Evolutionary conservation across 257 asterid species (phyloP).

Genomic region (Primulina huaijiensis): DNA sequence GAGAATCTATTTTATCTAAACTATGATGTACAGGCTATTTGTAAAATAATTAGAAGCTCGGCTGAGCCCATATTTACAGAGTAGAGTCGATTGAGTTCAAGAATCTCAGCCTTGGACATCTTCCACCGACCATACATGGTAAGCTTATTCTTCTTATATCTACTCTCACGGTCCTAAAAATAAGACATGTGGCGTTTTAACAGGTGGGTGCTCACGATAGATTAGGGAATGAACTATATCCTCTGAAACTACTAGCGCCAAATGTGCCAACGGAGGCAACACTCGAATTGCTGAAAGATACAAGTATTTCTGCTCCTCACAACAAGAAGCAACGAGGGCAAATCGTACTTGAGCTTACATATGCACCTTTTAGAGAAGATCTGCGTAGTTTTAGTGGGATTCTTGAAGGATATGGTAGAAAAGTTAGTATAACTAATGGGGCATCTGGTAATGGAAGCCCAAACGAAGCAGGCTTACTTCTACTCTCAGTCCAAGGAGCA

Average conservation of each 20-base stretch:
- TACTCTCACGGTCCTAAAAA: neutral
- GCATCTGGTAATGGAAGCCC: slow-evolving; percentile 40
- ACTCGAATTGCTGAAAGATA: slow-evolving; percentile 49
- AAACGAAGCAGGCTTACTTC: slow-evolving; percentile 66
- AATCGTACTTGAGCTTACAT: slow-evolving; percentile 58
- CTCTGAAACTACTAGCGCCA: slow-evolving; percentile 55
- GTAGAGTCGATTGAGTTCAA: slow-evolving; percentile 64
- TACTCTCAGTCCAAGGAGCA: slow-evolving; percentile 72
- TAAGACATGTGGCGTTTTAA: neutral
- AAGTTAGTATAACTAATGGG: slow-evolving; percentile 38
- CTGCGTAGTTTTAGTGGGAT: slow-evolving; percentile 35
- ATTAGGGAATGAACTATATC: slow-evolving; percentile 65
- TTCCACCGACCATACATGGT: slow-evolving; percentile 84
- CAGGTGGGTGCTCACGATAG: slow-evolving; percentile 84
- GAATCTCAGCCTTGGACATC: slow-evolving; percentile 65
- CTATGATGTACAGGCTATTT: slow-evolving; percentile 52
- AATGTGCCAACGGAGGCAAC: slow-evolving; percentile 59
- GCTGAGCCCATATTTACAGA: slow-evolving; percentile 71
- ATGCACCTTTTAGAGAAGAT: slow-evolving; percentile 80
- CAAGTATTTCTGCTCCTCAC: slow-evolving; percentile 32
- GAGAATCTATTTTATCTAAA: slow-evolving; percentile 10
- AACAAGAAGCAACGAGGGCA: slow-evolving; percentile 70
- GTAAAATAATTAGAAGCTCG: slow-evolving; percentile 57
- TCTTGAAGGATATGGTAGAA: slow-evolving; percentile 34
- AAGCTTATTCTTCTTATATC: slow-evolving; percentile 26